These are phyloP conservation scores for Hypoxylon sp. DNA, from an alignment of 2,329 filamentous ascomycete genomes.

Conservation along the genomic window DNA sequence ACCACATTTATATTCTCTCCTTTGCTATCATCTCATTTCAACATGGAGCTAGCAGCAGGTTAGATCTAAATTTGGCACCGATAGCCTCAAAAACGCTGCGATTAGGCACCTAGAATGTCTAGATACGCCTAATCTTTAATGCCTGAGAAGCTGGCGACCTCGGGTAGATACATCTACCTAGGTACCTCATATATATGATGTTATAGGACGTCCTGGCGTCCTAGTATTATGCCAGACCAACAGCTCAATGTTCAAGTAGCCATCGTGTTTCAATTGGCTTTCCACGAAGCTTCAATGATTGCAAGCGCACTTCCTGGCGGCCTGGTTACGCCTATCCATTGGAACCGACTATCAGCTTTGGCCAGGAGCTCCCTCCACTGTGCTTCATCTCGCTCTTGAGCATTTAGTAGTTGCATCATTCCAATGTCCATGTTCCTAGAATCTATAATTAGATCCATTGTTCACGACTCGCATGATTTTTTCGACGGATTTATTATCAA, in stretches of 20 bases:
- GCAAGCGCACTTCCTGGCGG: slow-evolving; percentile 18
- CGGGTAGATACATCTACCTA: too few species aligned
- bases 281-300: slow-evolving; percentile 14
- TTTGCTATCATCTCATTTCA: neutral
- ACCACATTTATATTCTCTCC: slow-evolving; percentile 3
- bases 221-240: neutral
- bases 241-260: neutral
- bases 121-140: neutral
- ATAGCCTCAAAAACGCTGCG: too few species aligned
- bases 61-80: neutral
- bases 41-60: neutral
- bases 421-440: slow-evolving; percentile 19
- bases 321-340: slow-evolving; percentile 15
- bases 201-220: too few species aligned
- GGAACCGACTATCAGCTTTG: slow-evolving; percentile 9
- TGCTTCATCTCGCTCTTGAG: slow-evolving; percentile 7
- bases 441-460: neutral
- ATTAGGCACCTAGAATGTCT: neutral
- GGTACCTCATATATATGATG: neutral
- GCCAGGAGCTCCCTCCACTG: slow-evolving; percentile 16
- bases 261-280: neutral
- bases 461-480: neutral
- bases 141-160: too few species aligned
- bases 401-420: slow-evolving; percentile 19
- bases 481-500: neutral